Evolutionary conservation across 441 rosid genomes (phyloP), one percentile per base, ranked within the genome.

Genomic region (Arabidopsis hybrid): DNA sequence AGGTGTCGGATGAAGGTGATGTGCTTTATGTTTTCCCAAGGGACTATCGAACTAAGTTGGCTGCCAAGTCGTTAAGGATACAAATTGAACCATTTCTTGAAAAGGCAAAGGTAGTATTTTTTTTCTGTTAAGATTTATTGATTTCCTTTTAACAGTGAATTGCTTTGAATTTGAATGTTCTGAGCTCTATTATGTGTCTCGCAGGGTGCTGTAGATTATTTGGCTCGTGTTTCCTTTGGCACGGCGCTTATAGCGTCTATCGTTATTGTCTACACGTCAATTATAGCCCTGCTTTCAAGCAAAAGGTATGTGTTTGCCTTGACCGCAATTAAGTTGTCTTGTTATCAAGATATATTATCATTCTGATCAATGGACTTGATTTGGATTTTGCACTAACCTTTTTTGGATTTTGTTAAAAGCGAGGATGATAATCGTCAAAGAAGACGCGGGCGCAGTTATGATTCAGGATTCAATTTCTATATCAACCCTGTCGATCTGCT

Each of bases 1-100:
- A 95, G 97, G 99, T 95, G 57, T 89, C 99, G 2, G 98, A 92
- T 60, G 99, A 95, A 83, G 97, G 97, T 40, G 98, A 92, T 83
- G 92, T 91, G 74, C 93, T 95, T 47, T 91, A 91, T 67, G 93
- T 91, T 57, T 92, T 95, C 68, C 92, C 93, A 0, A 91, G 82
- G 79, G 91, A 91, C 72, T 93, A 87, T 74, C 92, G 89, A 4
- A 58, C 92, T n/a, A 95, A 91, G 84, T 91, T 95, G 60, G 86
- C 94, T 46, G 81, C 88, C 8, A 95, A 95, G 89, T 95, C 99
- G 16, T 77, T 95, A n/a, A 88, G 88, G 85, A 77, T 91, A 65
- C 92, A 84, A 72, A 65, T 91, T 77, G 99, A 95, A 80, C 97
- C 99, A 51, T 79, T 82, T 77, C 51, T 91, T 68, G 95, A 86